Conservation (phyloP, 2,329 filamentous ascomycete species). For the Neopestalotiopsis sp. region DNA sequence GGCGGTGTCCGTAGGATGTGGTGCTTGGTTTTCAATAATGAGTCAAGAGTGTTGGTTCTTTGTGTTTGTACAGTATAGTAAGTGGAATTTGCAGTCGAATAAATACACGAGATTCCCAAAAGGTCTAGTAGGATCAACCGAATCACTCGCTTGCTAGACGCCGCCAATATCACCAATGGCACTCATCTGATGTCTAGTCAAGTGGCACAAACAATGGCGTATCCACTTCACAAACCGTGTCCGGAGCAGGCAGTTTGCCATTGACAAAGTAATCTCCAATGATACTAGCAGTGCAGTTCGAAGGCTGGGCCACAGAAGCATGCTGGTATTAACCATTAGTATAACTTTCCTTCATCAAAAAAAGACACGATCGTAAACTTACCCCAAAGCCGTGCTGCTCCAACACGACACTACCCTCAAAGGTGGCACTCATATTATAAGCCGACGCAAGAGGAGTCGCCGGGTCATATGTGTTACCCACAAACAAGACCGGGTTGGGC, state of each 20-base stretch:
- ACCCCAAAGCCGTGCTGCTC: conserved; percentile 31
- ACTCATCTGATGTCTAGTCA: background rate
- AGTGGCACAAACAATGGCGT: background rate
- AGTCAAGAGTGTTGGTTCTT: too few species aligned
- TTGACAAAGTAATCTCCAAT: conserved; percentile 10
- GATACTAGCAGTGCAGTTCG: background rate
- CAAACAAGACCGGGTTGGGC: conserved; percentile 31
- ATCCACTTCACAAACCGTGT: conserved; percentile 17
- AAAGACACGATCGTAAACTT: conserved; percentile 12
- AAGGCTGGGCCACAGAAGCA: background rate
- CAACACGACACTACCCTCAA: conserved; percentile 34
- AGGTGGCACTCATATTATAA: conserved; percentile 29
- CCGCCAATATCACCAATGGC: background rate
- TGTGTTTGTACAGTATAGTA: too few species aligned
- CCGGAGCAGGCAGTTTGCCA: conserved; percentile 12
- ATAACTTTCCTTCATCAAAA: background rate
- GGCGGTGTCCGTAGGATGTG: too few species aligned
- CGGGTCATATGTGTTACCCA: conserved; percentile 35
- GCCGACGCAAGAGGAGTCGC: conserved; percentile 36
- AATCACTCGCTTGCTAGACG: too few species aligned
- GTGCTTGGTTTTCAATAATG: too few species aligned
- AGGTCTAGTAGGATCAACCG: too few species aligned
- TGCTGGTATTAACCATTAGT: background rate
- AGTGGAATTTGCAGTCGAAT: too few species aligned
- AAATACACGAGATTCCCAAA: too few species aligned